These are phyloP conservation scores for Plasmodium vinckei DNA, from an alignment of 169 alveolate species.

Conservation along the genomic window DNA sequence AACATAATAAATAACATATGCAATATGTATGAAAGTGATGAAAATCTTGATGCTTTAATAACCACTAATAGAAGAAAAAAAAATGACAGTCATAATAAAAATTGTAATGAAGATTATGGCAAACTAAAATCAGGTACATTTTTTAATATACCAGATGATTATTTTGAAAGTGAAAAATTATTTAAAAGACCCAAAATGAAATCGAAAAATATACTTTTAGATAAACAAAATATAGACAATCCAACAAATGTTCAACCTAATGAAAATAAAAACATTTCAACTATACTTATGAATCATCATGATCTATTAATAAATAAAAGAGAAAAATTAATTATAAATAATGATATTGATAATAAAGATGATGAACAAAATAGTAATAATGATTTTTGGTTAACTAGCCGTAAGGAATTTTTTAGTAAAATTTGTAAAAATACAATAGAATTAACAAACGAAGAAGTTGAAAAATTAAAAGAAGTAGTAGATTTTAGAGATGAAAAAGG, in stretches of 20 bases:
- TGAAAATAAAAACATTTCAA: neutral
- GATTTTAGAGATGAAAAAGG: neutral
- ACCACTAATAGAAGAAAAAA: conserved; percentile 3
- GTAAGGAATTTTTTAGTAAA: conserved; percentile 33
- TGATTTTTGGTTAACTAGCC: conserved; percentile 45
- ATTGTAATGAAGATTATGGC: neutral
- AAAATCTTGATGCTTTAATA: neutral
- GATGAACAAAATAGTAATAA: conserved; percentile 9
- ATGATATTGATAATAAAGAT: conserved; percentile 18
- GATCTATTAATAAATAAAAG: conserved; percentile 72
- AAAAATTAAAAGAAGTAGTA: conserved; percentile 33
- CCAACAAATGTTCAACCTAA: neutral
- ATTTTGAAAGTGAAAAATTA: conserved; percentile 66
- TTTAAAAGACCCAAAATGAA: conserved; percentile 41
- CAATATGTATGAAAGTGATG: conserved; percentile 26
- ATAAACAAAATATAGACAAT: neutral
- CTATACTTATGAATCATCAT: conserved; percentile 31
- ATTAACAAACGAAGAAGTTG: conserved; percentile 37
- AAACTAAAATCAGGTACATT: neutral
- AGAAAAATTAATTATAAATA: conserved; percentile 37
- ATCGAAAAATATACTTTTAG: neutral
- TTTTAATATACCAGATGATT: neutral
- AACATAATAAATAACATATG: conserved; percentile 27
- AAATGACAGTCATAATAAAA: neutral
- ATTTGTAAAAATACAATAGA: conserved; percentile 13